Conservation (phyloP, 1,284 basidiomycete species). For the Puccinia novopanici region DNA sequence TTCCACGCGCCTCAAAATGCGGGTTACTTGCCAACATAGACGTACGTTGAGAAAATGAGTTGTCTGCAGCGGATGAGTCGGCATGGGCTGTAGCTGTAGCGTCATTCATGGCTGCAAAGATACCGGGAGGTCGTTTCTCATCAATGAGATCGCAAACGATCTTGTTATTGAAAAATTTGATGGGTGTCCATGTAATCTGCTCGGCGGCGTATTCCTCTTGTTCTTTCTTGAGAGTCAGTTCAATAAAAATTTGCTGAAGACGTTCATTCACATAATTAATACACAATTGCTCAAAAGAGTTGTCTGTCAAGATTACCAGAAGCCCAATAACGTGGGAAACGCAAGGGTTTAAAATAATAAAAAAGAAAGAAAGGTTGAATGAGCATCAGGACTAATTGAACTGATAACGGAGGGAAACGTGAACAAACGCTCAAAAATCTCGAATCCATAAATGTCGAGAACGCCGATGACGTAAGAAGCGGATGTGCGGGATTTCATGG, state of each 20-base stretch:
- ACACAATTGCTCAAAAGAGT: conserved; percentile 98
- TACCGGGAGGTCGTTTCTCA: conserved; percentile 89
- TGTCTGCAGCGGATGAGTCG: conserved; percentile 93
- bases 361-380: neutral
- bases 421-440: conserved; percentile 55
- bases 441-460: conserved; percentile 80
- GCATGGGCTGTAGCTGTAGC: conserved; percentile 98
- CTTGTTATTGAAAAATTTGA: conserved; percentile 93
- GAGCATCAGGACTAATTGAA: neutral
- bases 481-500: conserved; percentile 81
- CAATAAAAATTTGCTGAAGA: conserved; percentile 90
- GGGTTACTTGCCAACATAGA: conserved; percentile 68
- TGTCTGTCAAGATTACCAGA: conserved; percentile 66
- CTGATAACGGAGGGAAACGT: neutral
- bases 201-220: conserved; percentile 99
- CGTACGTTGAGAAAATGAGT: conserved; percentile 91
- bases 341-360: conserved; percentile 16
- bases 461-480: conserved; percentile 91
- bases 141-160: conserved; percentile 98
- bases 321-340: conserved; percentile 82
- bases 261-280: conserved; percentile 99
- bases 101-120: conserved; percentile 97
- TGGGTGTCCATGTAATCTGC: conserved; percentile 98
- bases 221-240: conserved; percentile 96
- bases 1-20: conserved; percentile 88